A percentile compares a stretch with the other conserved stretches of the same genome.
phyloP scores from a whole-genome alignment of 1,284 basidiomycete species.

The Ceratobasidium sp. region DNA sequence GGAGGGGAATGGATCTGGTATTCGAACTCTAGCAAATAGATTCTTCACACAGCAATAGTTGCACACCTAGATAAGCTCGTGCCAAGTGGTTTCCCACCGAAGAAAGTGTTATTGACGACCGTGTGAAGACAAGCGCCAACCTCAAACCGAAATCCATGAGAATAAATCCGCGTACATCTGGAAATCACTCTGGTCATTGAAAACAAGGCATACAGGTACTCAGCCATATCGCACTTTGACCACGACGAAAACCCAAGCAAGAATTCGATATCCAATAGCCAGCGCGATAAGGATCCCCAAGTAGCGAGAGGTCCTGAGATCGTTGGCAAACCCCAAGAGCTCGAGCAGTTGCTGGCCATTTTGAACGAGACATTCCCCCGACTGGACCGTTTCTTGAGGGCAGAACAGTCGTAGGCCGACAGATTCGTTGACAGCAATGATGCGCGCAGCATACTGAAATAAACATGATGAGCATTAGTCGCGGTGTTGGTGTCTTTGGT shows the following conservation, averaged over 20 bases:
- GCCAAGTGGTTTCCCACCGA: too few species aligned
- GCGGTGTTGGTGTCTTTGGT: too few species aligned
- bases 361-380: conserved; percentile 56
- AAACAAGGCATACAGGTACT: neutral
- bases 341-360: conserved; percentile 56
- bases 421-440: conserved; percentile 59
- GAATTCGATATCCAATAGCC: conserved; percentile 43
- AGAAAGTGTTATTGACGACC: too few species aligned
- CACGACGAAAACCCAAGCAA: conserved; percentile 44
- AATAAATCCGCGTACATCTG: too few species aligned
- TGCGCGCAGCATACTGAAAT: conserved; percentile 49
- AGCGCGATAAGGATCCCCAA: conserved; percentile 54
- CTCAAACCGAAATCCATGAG: too few species aligned
- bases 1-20: too few species aligned
- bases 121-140: too few species aligned
- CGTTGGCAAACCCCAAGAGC: conserved; percentile 52
- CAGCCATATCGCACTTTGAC: conserved; percentile 27
- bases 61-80: too few species aligned
- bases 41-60: too few species aligned
- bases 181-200: too few species aligned
- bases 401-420: conserved; percentile 55
- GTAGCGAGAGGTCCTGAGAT: conserved; percentile 53
- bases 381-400: conserved; percentile 50
- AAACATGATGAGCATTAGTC: neutral
- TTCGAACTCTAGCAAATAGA: too few species aligned